A percentile compares a stretch with the other conserved stretches of the same genome.
Evolutionary conservation across 768 basidiomycete genomes (phyloP).

Genomic region (Daedaleopsis nitida): DNA sequence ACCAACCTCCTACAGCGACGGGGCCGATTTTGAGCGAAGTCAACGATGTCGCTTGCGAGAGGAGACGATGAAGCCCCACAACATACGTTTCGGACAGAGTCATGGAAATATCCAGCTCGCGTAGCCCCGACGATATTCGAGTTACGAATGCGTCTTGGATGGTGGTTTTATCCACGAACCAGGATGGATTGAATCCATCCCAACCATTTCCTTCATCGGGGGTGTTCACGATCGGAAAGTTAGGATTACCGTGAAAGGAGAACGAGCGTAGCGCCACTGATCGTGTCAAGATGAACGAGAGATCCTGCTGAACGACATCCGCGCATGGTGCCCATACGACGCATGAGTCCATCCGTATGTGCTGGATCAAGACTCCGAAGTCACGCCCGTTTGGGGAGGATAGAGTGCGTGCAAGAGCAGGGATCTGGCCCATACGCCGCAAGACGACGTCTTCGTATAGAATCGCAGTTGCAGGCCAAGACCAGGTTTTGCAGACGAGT

Average conservation of each 20-base stretch:
- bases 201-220: neutral
- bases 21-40: constrained; percentile 1
- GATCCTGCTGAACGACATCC: neutral
- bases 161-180: neutral
- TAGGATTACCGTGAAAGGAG: neutral
- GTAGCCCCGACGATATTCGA: neutral
- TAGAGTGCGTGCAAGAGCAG: constrained; percentile 4
- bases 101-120: constrained; percentile 1
- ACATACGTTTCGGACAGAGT: neutral
- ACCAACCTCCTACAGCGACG: neutral
- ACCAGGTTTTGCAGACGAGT: constrained; percentile 11
- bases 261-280: constrained; percentile 7
- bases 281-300: neutral
- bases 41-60: neutral
- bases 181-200: constrained; percentile 5
- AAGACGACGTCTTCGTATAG: constrained; percentile 15
- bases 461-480: constrained; percentile 5
- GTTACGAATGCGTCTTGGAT: neutral
- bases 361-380: constrained; percentile 1
- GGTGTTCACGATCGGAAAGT: neutral
- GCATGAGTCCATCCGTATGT: constrained; percentile 6
- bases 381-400: neutral
- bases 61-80: neutral
- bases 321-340: constrained; percentile 4
- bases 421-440: constrained; percentile 10